phyloP scores from a whole-genome alignment of 2,329 filamentous ascomycete species.

The Fusarium sp. region DNA sequence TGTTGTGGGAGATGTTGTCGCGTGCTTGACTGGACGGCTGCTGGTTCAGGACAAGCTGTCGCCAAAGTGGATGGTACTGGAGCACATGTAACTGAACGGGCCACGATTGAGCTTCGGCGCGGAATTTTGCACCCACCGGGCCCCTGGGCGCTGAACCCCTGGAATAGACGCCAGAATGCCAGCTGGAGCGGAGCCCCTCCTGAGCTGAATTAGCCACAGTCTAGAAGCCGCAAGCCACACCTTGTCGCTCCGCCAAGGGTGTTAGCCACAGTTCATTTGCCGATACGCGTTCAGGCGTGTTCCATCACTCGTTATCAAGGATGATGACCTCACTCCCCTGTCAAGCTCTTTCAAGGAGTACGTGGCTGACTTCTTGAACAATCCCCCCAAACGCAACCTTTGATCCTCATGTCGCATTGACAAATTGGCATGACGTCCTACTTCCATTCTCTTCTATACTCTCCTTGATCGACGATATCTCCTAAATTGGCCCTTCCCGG shows the following conservation, averaged over 20 bases:
- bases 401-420: conserved; percentile 19
- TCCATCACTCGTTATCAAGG: conserved; percentile 19
- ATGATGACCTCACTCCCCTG: conserved; percentile 38
- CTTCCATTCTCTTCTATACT: conserved; percentile 31
- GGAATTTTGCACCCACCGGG: conserved; percentile 42
- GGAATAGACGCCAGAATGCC: not conserved
- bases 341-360: conserved; percentile 24
- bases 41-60: conserved; percentile 47
- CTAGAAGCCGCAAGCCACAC: conserved; percentile 32
- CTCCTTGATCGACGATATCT: conserved; percentile 31
- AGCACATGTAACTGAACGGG: conserved; percentile 41
- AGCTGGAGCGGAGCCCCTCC: conserved; percentile 22
- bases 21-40: conserved; percentile 37
- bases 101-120: conserved; percentile 46
- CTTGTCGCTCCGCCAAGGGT: not conserved
- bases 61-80: conserved; percentile 25
- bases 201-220: conserved; percentile 8
- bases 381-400: conserved; percentile 7
- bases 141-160: conserved; percentile 25
- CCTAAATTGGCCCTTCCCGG: not conserved
- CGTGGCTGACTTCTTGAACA: conserved; percentile 18
- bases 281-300: conserved; percentile 31
- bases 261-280: conserved; percentile 25
- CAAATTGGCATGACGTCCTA: conserved; percentile 23
- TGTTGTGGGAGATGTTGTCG: conserved; percentile 42